phyloP scores from a whole-genome alignment of 1,284 basidiomycete species.

The Irpex sp. region DNA sequence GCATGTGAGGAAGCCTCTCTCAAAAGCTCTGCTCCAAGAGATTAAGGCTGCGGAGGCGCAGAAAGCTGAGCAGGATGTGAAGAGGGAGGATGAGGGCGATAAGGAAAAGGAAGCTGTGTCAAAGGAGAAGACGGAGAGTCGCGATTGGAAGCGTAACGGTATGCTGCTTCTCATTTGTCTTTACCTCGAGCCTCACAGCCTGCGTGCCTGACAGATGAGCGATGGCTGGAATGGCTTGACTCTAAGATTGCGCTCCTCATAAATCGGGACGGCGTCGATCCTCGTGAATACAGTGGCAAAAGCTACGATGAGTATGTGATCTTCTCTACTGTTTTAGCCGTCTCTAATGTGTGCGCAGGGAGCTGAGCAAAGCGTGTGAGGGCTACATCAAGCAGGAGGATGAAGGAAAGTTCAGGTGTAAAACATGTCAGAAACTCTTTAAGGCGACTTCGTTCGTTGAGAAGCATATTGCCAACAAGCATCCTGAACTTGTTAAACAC shows the following conservation, averaged over 20 bases:
- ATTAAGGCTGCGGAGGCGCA: constrained; percentile 44
- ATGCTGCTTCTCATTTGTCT: constrained; percentile 21
- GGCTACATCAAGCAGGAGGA: constrained; percentile 90
- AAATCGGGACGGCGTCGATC: constrained; percentile 74
- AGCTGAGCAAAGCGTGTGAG: constrained; percentile 74
- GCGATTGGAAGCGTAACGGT: constrained; percentile 73
- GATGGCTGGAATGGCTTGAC: constrained; percentile 86
- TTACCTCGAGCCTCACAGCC: constrained; percentile 1
- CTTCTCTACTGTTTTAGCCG: not conserved
- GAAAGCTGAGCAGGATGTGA: constrained; percentile 36
- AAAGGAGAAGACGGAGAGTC: constrained; percentile 34
- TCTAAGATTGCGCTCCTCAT: constrained; percentile 78
- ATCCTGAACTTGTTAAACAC: constrained; percentile 72
- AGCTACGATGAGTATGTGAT: constrained; percentile 78
- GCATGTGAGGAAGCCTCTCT: constrained; percentile 77
- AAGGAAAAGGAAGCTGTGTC: constrained; percentile 24
- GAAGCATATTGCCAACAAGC: constrained; percentile 91
- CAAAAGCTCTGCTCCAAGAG: constrained; percentile 55
- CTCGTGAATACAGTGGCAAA: constrained; percentile 85
- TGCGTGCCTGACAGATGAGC: constrained; percentile 54
- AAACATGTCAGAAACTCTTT: constrained; percentile 92
- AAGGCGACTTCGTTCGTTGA: constrained; percentile 93
- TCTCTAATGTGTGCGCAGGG: constrained; percentile 43
- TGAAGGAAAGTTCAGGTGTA: constrained; percentile 92
- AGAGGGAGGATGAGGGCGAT: constrained; percentile 38